A percentile compares a stretch with the other conserved stretches of the same genome.
Conservation (phyloP, 2,329 filamentous ascomycete genomes). For the Leptographium galeiforme region DNA sequence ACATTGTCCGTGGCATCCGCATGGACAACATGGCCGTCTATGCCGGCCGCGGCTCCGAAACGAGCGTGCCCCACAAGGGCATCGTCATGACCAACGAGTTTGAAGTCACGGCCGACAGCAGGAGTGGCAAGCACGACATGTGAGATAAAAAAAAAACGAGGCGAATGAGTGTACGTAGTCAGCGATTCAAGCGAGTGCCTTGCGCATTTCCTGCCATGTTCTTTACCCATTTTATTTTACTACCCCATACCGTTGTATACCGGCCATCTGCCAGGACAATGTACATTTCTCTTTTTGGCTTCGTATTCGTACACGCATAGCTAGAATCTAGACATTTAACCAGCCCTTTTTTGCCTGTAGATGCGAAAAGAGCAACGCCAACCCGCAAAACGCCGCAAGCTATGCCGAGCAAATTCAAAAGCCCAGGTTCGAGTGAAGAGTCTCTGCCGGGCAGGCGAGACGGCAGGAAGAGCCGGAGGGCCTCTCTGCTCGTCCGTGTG, state of each 20-base stretch:
- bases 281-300: neutral
- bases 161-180: too few relatives aligned
- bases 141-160: slow-evolving; percentile 10
- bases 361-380: neutral
- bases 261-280: neutral
- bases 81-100: slow-evolving; percentile 30
- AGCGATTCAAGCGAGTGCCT: too few relatives aligned
- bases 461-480: too few relatives aligned
- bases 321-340: neutral
- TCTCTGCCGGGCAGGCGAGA: neutral
- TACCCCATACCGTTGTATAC: neutral
- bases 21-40: slow-evolving; percentile 26
- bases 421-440: neutral
- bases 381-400: neutral
- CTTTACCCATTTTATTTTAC: neutral
- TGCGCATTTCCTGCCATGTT: neutral
- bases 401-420: neutral
- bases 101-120: slow-evolving; percentile 21
- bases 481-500: too few relatives aligned
- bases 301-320: neutral
- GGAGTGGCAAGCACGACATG: slow-evolving; percentile 39
- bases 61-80: slow-evolving; percentile 13
- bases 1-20: slow-evolving; percentile 27
- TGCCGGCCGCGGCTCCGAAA: neutral
- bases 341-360: neutral